Percentiles rank a stretch among this genome's conserved stretches.
phyloP scores from a whole-genome alignment of 73 alveolate species.

The Tetrahymena borealis region DNA sequence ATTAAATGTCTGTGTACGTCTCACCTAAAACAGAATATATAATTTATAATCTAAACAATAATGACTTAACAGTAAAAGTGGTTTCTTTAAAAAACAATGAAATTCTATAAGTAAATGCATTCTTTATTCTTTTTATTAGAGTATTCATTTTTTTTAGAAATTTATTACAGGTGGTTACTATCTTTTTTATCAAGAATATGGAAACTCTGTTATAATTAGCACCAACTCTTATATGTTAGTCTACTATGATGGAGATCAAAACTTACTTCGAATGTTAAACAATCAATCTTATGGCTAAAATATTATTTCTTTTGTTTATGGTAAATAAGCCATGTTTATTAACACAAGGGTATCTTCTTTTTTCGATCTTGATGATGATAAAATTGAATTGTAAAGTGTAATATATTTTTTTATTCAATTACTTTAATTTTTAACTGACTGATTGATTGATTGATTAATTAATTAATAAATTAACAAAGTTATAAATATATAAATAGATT shows the following conservation, averaged over 20 bases:
- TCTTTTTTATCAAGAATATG: background rate
- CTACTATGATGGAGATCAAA: background rate
- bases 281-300: background rate
- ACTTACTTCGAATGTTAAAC: background rate
- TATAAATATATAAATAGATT: background rate
- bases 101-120: background rate
- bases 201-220: background rate
- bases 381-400: background rate
- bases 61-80: background rate
- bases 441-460: too few species aligned
- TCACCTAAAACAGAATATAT: background rate
- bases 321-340: too few species aligned
- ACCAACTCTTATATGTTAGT: background rate
- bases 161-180: background rate
- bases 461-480: too few species aligned
- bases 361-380: background rate
- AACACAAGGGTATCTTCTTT: background rate
- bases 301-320: background rate
- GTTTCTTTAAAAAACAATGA: background rate
- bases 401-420: too few species aligned
- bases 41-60: background rate
- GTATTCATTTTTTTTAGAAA: background rate
- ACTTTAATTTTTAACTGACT: too few species aligned
- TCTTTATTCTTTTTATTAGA: too few species aligned
- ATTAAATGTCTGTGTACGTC: background rate